Base-by-base conservation (phyloP, 2,329 filamentous ascomycete genomes). In the Exophiala calicioides region DNA sequence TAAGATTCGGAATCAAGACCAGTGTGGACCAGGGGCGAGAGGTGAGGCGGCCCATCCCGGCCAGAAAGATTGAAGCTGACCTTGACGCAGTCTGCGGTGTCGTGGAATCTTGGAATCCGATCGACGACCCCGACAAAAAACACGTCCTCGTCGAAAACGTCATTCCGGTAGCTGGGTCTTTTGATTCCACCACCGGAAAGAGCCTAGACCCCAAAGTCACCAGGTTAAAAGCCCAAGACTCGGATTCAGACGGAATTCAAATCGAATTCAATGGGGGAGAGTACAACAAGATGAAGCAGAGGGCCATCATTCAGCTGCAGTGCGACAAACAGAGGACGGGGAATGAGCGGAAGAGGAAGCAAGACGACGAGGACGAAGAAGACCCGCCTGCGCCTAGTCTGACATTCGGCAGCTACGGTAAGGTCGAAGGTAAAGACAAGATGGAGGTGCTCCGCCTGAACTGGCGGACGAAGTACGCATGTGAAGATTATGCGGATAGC, bases 401-500 rank as follows among this genome's bases (percentile, higher is more conserved):
- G 50, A 74, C 85, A 49, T 95, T 90, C 69, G 76, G 88, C 49
- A 82, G 84, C 60, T 96, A 93, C 67, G 79, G 59, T 2, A 59
- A 81, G 41, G 76, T 77, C 15, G 72, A 72, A 5, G 54, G 52
- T 3, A 58, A 56, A 30, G 44, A 56, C 26, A 71, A 77, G 19
- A 67, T 75, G 1, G 79, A 81, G 49, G 79, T 88, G 8, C 68
- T 97, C 55, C 80, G 83, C 44, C 66, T 97, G 62, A 84, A 86
- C 26, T 98, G 91, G 91, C 74, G 79, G 63, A 96, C 91, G 10
- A 89, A 91, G 67, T 84, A 89, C 63, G 91, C 88, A 1, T 97
- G 93, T 66, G 84, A 89, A 62, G 70, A 73, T 26, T 72, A 71
- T 58, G 69, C 72, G 36, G 69, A 74, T 12, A 72, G 70, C 7